Base-by-base conservation (phyloP, 2,329 filamentous ascomycete species). In the Paradendryphiella salina region DNA sequence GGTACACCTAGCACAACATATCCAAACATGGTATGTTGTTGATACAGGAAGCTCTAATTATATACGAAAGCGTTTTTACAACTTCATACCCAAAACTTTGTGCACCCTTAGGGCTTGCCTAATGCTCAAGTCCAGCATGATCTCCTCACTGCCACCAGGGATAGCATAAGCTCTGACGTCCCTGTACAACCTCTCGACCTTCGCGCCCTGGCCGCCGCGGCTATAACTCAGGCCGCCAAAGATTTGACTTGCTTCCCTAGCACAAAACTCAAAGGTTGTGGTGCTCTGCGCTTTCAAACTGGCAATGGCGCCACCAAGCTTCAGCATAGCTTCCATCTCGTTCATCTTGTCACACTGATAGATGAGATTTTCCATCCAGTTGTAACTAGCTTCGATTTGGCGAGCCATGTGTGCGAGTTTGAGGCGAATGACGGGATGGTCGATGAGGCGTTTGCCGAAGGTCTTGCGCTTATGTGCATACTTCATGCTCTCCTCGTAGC, bases 381-480 rank as follows among this genome's bases (percentile, higher is more conserved):
- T 89, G 79, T 94, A 94, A n/a, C 86, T 89, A 18, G 94, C 91
- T 77, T 99, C 94, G 73, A 97, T 96, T 78, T 97, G 94, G 50
- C 94, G 87, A 3, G 91, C 93, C 94, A 99, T 99, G 76, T 97
- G 89, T 1, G 94, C 94, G 35, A 99, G 87, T 80, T 97, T 97
- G 78, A 96, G 85, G 9, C 94, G 90, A 76, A 97, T 97, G 65
- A 97, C 94, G 3, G 93, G 90, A 76, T 99, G 94, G 62, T 96
- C 89, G 71, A 96, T 94, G 60, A 99, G 87, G 70, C 89, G 90
- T 83, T 96, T 94, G 79, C 92, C 92, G 69, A 99, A 99, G 0
- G 94, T 97, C 65, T 86, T 86, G 63, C 94, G 90, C 85, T 99
- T 99, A 85, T 94, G 89, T 56, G 91, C 92, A 77, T 96, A 99